A percentile compares a stretch with the other conserved stretches of the same genome.
phyloP scores from a whole-genome alignment of 1,284 basidiomycete genomes.

The Megacollybia platyphylla region DNA sequence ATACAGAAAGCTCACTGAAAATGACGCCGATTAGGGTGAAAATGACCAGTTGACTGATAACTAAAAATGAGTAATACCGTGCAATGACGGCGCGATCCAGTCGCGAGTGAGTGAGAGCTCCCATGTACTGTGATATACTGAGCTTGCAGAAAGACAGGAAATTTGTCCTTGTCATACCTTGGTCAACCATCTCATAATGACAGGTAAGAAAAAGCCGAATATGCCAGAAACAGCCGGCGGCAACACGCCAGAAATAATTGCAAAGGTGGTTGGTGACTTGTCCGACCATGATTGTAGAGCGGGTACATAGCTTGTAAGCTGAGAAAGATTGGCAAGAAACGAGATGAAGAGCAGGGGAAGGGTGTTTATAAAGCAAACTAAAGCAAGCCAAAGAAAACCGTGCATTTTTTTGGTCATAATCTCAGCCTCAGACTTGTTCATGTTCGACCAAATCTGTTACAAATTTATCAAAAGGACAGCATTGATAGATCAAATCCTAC shows the following conservation, averaged over 20 bases:
- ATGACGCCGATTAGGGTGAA: constrained; percentile 86
- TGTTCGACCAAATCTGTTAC: constrained; percentile 73
- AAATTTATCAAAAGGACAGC: constrained; percentile 12
- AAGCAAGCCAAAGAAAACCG: constrained; percentile 64
- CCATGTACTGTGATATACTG: constrained; percentile 56
- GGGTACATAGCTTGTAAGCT: constrained; percentile 55
- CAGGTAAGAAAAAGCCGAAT: constrained; percentile 83
- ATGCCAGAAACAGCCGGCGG: constrained; percentile 79
- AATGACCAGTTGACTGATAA: constrained; percentile 81
- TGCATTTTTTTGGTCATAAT: constrained; percentile 53
- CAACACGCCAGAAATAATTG: constrained; percentile 76
- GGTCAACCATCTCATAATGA: constrained; percentile 73
- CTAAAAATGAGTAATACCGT: constrained; percentile 85
- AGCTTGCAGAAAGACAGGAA: background rate
- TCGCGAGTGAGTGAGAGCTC: constrained; percentile 63
- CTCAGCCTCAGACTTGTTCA: constrained; percentile 62
- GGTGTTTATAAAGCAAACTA: constrained; percentile 88
- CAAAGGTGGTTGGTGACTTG: constrained; percentile 49
- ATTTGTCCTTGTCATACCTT: constrained; percentile 15
- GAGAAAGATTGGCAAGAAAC: constrained; percentile 60
- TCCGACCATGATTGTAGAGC: constrained; percentile 64
- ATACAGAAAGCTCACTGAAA: constrained; percentile 47
- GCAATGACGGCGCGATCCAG: constrained; percentile 84
- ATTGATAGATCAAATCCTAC: constrained; percentile 26
- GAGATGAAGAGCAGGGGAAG: constrained; percentile 76